These are phyloP conservation scores for Ophiosphaerella herpotricha DNA, from an alignment of 2,329 filamentous ascomycete genomes.

Conservation along the genomic window DNA sequence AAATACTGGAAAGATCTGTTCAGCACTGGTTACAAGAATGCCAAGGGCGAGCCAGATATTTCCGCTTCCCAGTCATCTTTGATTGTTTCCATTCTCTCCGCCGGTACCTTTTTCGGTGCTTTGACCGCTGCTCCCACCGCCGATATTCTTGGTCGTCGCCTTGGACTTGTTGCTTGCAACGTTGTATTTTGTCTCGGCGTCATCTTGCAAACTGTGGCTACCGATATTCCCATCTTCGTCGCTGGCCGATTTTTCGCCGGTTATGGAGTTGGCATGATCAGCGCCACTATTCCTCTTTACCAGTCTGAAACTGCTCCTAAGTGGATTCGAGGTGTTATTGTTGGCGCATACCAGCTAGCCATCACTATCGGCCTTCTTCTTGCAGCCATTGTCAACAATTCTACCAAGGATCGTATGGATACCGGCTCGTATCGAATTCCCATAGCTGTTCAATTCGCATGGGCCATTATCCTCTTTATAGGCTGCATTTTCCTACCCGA, in stretches of 20 bases:
- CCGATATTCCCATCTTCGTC: constrained; percentile 44
- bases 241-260: constrained; percentile 50
- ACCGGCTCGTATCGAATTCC: constrained; percentile 74
- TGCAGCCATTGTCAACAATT: constrained; percentile 76
- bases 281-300: constrained; percentile 64
- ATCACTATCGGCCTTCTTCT: constrained; percentile 79
- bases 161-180: constrained; percentile 55
- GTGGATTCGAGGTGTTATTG: constrained; percentile 73
- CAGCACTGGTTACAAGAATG: constrained; percentile 45
- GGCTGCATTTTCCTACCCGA: constrained; percentile 81
- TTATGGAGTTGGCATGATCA: constrained; percentile 49
- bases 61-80: constrained; percentile 64
- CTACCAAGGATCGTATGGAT: constrained; percentile 64
- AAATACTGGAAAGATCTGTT: constrained; percentile 68
- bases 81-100: constrained; percentile 82
- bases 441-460: constrained; percentile 78
- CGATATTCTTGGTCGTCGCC: constrained; percentile 71
- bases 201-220: constrained; percentile 46
- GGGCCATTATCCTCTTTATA: constrained; percentile 73
- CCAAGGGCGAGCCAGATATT: constrained; percentile 47
- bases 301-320: constrained; percentile 75
- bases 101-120: constrained; percentile 77
- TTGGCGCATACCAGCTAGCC: constrained; percentile 78
- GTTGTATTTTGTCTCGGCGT: constrained; percentile 47
- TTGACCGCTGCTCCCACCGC: constrained; percentile 69